Evolutionary conservation across 768 basidiomycete genomes (phyloP).

Genomic region (Lentinula lateritia): DNA sequence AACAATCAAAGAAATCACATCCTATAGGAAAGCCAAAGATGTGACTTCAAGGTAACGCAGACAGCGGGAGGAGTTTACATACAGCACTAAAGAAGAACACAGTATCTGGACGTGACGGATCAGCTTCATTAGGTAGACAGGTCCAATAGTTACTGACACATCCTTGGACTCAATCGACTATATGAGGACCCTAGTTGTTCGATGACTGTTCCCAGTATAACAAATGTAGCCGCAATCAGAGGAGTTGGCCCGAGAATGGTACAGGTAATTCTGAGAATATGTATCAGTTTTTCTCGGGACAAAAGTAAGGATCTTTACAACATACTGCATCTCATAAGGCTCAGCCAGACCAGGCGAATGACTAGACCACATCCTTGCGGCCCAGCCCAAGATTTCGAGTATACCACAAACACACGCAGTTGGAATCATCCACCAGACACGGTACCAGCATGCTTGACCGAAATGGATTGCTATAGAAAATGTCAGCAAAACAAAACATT

Average conservation of each 20-base stretch:
- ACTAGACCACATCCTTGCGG: constrained; percentile 28
- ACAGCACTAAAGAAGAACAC: constrained; percentile 1
- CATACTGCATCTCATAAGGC: constrained; percentile 36
- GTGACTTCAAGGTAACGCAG: not conserved
- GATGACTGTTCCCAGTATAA: constrained; percentile 37
- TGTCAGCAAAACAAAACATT: not conserved
- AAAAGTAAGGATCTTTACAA: not conserved
- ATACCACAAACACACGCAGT: constrained; percentile 21
- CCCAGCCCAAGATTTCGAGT: constrained; percentile 32
- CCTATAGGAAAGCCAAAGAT: not conserved
- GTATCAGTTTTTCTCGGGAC: not conserved
- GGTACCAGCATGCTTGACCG: constrained; percentile 20
- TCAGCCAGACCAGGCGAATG: constrained; percentile 14
- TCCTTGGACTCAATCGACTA: constrained; percentile 27
- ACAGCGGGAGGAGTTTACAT: not conserved
- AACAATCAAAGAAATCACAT: constrained; percentile 2
- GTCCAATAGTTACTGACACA: constrained; percentile 22
- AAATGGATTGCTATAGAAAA: constrained; percentile 23
- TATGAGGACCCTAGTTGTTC: constrained; percentile 27
- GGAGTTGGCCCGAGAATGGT: constrained; percentile 45
- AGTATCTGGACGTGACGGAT: not conserved
- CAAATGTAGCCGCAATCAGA: constrained; percentile 42
- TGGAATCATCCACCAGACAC: constrained; percentile 29
- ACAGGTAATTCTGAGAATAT: constrained; percentile 26
- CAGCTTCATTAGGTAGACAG: not conserved